Evolutionary conservation across 164 flowering plant species (phyloP), one percentile per base, ranked within the genome.

Genomic region (Aristolochia contorta): DNA sequence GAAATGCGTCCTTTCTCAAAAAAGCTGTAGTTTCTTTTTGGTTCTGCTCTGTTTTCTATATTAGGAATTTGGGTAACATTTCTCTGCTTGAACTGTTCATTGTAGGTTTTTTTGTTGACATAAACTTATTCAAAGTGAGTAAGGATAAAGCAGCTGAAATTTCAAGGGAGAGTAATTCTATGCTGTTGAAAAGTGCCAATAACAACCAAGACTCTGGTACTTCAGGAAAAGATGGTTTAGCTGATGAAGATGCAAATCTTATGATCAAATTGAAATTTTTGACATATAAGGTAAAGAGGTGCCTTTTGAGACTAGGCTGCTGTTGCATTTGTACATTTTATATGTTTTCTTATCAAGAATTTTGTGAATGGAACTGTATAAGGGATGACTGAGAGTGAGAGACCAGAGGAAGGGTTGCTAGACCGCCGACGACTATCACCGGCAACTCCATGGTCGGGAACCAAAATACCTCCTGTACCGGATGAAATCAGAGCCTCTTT

Each of bases 191-290:
- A 47, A 70, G 68, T 53, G 63, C 33, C 21, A 71, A 69, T 72
- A 78, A 64, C 43, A 68, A 63, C 61, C 69, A 59, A 59, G 69
- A 59, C 47, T 46, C 52, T 54, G 64, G 61, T 65, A 49, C 61
- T 51, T 60, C 73, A 51, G 77, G 61, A 59, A 65, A 67, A 54
- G 79, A 78, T 65, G 86, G 76, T 59, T 78, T 93, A 63, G 95
- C 92, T 54, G 89, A 90, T 71, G 95, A 90, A 75, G 96, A 93
- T 81, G 92, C 88, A 53, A 90, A 93, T 69, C 62, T 86, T 54
- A 93, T 90, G 99, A 78, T 93, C 63, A 90, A 93, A 70, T 62
- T 93, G 69, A 93, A 93, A 69, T 93, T 93, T 73, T 87, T 90
- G 59, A 85, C 97, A 15, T 93, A 93, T 62, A 93, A 90, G 96